Evolutionary conservation across 345 rosid species (phyloP).

Genomic region (Eucalyptus grandis): DNA sequence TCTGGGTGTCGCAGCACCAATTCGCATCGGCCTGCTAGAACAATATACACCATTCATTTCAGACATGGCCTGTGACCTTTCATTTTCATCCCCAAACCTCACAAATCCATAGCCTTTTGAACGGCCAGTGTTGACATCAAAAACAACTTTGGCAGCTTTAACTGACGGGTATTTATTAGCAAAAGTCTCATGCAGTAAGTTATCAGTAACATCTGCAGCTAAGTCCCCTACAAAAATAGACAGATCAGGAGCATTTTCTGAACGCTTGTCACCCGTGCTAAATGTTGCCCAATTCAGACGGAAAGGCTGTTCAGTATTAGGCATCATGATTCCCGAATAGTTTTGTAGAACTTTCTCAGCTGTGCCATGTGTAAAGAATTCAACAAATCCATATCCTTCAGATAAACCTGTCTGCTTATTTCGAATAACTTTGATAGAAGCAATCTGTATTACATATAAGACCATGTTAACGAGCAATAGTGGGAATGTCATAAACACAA

Average conservation of each 20-base stretch:
- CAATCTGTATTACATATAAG: slow-evolving; percentile 33
- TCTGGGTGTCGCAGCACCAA: slow-evolving; percentile 92
- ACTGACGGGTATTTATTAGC: slow-evolving; percentile 67
- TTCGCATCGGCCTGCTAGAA: slow-evolving; percentile 92
- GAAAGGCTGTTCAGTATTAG: slow-evolving; percentile 74
- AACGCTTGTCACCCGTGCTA: slow-evolving; percentile 76
- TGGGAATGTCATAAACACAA: neutral
- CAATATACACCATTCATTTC: slow-evolving; percentile 94
- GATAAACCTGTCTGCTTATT: slow-evolving; percentile 82
- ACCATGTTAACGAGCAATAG: neutral
- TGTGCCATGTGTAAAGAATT: slow-evolving; percentile 64
- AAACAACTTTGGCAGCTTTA: slow-evolving; percentile 85
- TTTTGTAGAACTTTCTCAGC: slow-evolving; percentile 84
- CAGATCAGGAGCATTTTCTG: slow-evolving; percentile 81
- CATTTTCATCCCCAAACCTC: slow-evolving; percentile 88
- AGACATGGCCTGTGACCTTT: slow-evolving; percentile 73
- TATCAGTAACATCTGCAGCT: slow-evolving; percentile 88
- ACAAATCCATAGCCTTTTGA: slow-evolving; percentile 98
- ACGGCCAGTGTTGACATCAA: slow-evolving; percentile 91
- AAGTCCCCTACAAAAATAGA: slow-evolving; percentile 96
- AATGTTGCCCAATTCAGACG: slow-evolving; percentile 98
- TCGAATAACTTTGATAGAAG: slow-evolving; percentile 83
- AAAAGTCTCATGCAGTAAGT: slow-evolving; percentile 64
- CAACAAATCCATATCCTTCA: slow-evolving; percentile 95
- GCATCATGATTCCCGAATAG: slow-evolving; percentile 58